Evolutionary conservation across 176 grass and related monocot genomes (phyloP).

Genomic region (Echinochloa phyllopogon): DNA sequence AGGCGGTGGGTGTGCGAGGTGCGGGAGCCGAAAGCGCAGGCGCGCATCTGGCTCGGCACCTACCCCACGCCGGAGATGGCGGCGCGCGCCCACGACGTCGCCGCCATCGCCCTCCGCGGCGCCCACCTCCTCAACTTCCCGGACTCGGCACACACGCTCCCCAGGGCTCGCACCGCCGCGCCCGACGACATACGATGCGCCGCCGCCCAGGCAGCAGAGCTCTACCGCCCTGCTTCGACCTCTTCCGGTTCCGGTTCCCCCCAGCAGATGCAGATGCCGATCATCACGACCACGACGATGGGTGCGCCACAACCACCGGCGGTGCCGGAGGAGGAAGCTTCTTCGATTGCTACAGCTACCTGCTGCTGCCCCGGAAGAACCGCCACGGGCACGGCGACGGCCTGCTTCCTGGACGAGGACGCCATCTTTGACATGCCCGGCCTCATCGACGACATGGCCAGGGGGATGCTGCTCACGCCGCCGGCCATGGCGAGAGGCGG

Average conservation of each 20-base stretch:
- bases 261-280: no score
- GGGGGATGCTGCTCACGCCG: constrained; percentile 49
- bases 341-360: no score
- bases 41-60: constrained; percentile 48
- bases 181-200: constrained; percentile 39
- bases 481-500: constrained; percentile 2
- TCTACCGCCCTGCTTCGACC: neutral
- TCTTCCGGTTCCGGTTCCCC: neutral
- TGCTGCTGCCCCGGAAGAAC: no score
- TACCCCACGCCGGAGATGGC: constrained; percentile 49
- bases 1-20: constrained; percentile 73
- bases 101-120: constrained; percentile 45
- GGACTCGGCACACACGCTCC: constrained; percentile 35
- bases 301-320: neutral
- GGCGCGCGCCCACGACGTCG: constrained; percentile 45
- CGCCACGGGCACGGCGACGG: no score
- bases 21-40: constrained; percentile 54
- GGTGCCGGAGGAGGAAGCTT: neutral
- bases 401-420: constrained; percentile 43
- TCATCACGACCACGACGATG: no score
- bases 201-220: constrained; percentile 39
- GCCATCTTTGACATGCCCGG: constrained; percentile 46
- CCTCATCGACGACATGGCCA: constrained; percentile 52
- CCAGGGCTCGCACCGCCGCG: neutral
- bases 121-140: constrained; percentile 49